Conservation (phyloP, 2,329 filamentous ascomycete species). For the Penicillium brasilianum region DNA sequence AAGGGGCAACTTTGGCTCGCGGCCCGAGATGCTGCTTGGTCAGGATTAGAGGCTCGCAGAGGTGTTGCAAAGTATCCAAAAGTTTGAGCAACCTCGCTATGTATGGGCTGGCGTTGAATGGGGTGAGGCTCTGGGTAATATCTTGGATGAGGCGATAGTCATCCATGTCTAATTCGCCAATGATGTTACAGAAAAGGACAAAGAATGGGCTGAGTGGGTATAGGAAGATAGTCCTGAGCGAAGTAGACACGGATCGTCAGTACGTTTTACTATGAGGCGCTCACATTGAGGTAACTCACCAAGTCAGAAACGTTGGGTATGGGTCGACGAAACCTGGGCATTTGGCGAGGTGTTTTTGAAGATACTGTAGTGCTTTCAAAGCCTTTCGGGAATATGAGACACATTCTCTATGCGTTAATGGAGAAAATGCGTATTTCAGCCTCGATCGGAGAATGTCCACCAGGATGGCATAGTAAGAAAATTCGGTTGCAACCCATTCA, state of each 20-base stretch:
- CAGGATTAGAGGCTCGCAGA: slow-evolving; percentile 22
- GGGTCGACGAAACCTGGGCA: slow-evolving; percentile 24
- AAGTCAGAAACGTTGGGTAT: slow-evolving; percentile 25
- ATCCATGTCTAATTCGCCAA: slow-evolving; percentile 24
- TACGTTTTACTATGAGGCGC: background rate
- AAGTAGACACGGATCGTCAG: background rate
- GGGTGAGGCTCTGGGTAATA: slow-evolving; percentile 24
- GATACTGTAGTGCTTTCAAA: slow-evolving; percentile 19
- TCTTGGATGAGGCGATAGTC: slow-evolving; percentile 29
- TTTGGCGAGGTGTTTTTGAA: slow-evolving; percentile 18
- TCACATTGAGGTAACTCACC: slow-evolving; percentile 12
- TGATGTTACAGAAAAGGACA: slow-evolving; percentile 34
- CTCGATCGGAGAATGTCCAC: slow-evolving; percentile 35
- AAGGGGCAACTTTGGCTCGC: slow-evolving; percentile 11
- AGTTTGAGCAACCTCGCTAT: slow-evolving; percentile 25
- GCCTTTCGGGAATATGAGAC: slow-evolving; percentile 27
- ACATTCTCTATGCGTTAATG: slow-evolving; percentile 30
- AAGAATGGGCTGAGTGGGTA: slow-evolving; percentile 33
- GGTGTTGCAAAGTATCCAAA: slow-evolving; percentile 19
- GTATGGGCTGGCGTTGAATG: slow-evolving; percentile 26
- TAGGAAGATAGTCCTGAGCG: slow-evolving; percentile 23
- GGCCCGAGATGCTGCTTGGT: slow-evolving; percentile 16
- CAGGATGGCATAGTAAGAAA: slow-evolving; percentile 33
- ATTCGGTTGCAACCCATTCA: slow-evolving; percentile 32
- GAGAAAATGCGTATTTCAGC: slow-evolving; percentile 25